Percentiles rank a stretch among this genome's conserved stretches.
Evolutionary conservation across 1,139 yeast species (phyloP).

Genomic region (Blastobotrys ciferrii): DNA sequence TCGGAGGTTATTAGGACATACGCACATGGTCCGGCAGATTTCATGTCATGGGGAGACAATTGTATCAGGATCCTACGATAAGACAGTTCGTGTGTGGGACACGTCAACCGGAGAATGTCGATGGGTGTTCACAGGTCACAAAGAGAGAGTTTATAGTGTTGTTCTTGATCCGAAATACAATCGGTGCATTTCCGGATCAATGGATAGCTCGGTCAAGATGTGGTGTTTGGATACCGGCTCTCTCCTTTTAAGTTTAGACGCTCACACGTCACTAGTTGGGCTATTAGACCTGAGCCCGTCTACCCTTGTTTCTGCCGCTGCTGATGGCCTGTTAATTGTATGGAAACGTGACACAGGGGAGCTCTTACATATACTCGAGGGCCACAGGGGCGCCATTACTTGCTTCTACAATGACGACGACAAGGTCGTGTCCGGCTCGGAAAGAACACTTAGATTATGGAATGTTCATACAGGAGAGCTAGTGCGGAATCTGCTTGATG

Average conservation of each 20-base stretch:
- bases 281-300: constrained; percentile 74
- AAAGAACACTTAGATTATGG: constrained; percentile 78
- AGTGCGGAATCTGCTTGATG: constrained; percentile 70
- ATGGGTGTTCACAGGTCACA: constrained; percentile 77
- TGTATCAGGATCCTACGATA: constrained; percentile 89
- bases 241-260: constrained; percentile 63
- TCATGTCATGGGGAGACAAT: constrained; percentile 82
- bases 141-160: constrained; percentile 82
- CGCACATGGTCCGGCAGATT: constrained; percentile 83
- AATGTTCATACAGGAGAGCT: constrained; percentile 75
- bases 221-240: constrained; percentile 86
- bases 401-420: constrained; percentile 90
- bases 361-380: constrained; percentile 66
- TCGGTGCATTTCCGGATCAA: constrained; percentile 86
- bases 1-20: constrained; percentile 78
- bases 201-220: constrained; percentile 83
- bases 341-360: constrained; percentile 88
- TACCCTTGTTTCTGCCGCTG: constrained; percentile 91
- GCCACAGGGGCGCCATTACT: constrained; percentile 86
- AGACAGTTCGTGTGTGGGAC: constrained; percentile 91
- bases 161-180: constrained; percentile 73
- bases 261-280: constrained; percentile 90
- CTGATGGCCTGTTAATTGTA: constrained; percentile 84
- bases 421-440: constrained; percentile 86
- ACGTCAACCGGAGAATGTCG: constrained; percentile 69